A percentile compares a stretch with the other conserved stretches of the same genome.
These are phyloP conservation scores for Sporothrix variecibatus DNA, from an alignment of 2,329 filamentous ascomycete species.

Conservation along the genomic window DNA sequence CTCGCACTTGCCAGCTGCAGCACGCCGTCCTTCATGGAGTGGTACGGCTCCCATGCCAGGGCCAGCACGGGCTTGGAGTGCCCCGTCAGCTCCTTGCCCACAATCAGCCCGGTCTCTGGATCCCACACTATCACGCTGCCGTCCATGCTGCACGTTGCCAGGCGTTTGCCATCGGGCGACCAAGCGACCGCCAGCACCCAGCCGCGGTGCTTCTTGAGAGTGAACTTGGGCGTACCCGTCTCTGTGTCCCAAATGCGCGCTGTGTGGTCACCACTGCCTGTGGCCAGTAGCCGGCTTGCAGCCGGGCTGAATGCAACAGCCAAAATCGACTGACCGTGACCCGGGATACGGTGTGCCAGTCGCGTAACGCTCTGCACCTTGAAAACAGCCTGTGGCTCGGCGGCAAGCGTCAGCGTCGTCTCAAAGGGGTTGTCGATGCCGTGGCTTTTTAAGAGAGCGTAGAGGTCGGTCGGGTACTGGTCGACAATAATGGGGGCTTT, in stretches of 20 bases:
- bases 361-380: conserved; percentile 88
- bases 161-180: conserved; percentile 76
- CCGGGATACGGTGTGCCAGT: conserved; percentile 83
- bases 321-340: conserved; percentile 89
- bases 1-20: conserved; percentile 82
- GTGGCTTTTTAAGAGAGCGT: conserved; percentile 56
- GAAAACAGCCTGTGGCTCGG: conserved; percentile 87
- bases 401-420: conserved; percentile 53
- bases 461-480: conserved; percentile 57
- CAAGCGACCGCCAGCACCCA: conserved; percentile 90
- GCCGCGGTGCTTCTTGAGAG: conserved; percentile 80
- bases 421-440: conserved; percentile 61
- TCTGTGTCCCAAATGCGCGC: conserved; percentile 94
- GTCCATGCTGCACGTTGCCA: conserved; percentile 93
- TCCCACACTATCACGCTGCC: conserved; percentile 91
- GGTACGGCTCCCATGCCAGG: conserved; percentile 91
- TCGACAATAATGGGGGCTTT: conserved; percentile 49
- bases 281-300: conserved; percentile 75
- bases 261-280: conserved; percentile 87
- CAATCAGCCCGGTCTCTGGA: conserved; percentile 72
- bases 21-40: conserved; percentile 72
- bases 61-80: conserved; percentile 89
- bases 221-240: conserved; percentile 84
- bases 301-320: conserved; percentile 82
- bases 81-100: conserved; percentile 74